These are phyloP conservation scores for Cystobasidium tubakii DNA, from an alignment of 768 basidiomycete species.

Conservation along the genomic window DNA sequence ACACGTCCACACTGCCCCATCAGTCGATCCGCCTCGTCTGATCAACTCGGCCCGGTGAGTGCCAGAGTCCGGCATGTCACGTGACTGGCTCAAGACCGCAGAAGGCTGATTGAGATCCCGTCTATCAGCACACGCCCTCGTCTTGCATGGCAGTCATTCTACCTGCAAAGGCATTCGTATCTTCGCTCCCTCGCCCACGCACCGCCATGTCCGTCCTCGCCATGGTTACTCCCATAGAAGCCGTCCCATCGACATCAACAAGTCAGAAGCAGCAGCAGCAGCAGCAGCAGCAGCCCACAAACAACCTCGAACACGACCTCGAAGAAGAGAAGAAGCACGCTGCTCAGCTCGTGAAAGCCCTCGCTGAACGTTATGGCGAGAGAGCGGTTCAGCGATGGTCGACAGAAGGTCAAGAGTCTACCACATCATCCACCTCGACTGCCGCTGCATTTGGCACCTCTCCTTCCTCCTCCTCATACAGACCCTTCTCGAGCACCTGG, in stretches of 20 bases:
- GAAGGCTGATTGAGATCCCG: no score
- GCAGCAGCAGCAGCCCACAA: background rate
- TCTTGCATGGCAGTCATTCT: background rate
- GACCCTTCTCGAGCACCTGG: background rate
- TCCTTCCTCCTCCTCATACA: background rate
- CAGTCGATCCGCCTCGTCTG: no score
- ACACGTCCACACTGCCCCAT: no score
- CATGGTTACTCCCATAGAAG: background rate
- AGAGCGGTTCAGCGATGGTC: background rate
- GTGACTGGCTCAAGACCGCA: no score
- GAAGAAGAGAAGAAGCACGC: conserved; percentile 6
- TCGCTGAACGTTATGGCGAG: background rate
- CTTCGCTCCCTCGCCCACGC: background rate
- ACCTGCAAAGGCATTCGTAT: background rate
- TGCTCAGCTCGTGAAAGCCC: background rate
- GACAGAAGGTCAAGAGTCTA: background rate
- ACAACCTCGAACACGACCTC: background rate
- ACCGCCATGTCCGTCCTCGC: background rate
- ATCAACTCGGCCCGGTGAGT: no score
- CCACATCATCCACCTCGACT: background rate
- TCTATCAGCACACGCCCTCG: background rate
- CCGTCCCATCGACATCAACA: background rate
- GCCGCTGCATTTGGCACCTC: background rate
- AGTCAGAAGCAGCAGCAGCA: background rate
- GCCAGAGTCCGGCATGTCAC: no score